Conservation (phyloP, 1,284 basidiomycete genomes). For the Gomphus bonarii region DNA sequence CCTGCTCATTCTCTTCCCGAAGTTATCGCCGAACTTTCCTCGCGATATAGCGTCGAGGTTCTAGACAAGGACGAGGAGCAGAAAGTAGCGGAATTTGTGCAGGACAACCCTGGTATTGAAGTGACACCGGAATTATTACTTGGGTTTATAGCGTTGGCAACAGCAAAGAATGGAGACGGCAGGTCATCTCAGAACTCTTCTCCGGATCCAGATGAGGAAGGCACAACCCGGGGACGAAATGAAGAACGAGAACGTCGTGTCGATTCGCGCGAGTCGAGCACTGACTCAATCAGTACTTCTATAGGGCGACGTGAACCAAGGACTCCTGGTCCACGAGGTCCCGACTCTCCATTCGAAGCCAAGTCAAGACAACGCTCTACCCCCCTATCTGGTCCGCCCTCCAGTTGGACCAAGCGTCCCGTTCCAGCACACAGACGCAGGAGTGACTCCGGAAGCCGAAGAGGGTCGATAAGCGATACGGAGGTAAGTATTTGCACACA, state of each 20-base stretch:
- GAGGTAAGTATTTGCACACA: constrained; percentile 37
- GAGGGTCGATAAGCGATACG: constrained; percentile 45
- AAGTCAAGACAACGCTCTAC: constrained; percentile 53
- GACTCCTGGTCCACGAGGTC: constrained; percentile 30
- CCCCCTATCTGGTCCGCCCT: constrained; percentile 48
- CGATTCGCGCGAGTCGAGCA: constrained; percentile 48
- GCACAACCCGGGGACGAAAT: constrained; percentile 26
- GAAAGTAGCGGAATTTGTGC: constrained; percentile 44
- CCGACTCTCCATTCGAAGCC: constrained; percentile 53
- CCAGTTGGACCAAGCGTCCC: constrained; percentile 62
- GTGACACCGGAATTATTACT: constrained; percentile 59
- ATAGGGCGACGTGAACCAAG: constrained; percentile 25
- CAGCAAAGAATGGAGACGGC: constrained; percentile 34
- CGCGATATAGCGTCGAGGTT: constrained; percentile 45
- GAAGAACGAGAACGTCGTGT: constrained; percentile 21
- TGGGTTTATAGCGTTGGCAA: constrained; percentile 53
- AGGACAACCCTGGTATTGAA: constrained; percentile 49
- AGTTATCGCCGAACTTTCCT: constrained; percentile 50
- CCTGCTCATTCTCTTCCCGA: constrained; percentile 58
- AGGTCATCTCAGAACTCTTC: constrained; percentile 21
- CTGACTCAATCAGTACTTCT: constrained; percentile 37
- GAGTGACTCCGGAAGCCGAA: constrained; percentile 52
- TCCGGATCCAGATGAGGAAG: constrained; percentile 17
- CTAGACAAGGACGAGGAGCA: constrained; percentile 47
- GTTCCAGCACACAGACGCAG: constrained; percentile 39